Conservation (phyloP, 768 basidiomycete species). For the Boletus barrowsii region DNA sequence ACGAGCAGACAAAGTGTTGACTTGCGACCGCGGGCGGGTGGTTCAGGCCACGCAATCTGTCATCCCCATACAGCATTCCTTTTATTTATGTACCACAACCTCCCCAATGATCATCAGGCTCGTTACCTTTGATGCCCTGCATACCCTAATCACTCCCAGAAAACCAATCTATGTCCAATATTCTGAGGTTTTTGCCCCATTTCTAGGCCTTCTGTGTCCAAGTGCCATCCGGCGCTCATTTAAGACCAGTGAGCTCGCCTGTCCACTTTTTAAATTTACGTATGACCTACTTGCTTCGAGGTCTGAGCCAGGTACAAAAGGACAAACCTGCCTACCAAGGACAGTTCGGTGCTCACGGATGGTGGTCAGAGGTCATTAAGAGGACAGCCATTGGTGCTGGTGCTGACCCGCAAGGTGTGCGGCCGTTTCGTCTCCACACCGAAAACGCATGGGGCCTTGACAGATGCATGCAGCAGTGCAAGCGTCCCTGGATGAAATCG, state of each 20-base stretch:
- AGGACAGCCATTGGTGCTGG: slow-evolving; percentile 75
- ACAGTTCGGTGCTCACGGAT: slow-evolving; percentile 46
- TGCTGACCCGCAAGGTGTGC: slow-evolving; percentile 53
- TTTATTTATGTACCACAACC: slow-evolving; percentile 17
- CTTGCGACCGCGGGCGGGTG: neutral
- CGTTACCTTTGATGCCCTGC: slow-evolving; percentile 76
- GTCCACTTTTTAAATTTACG: neutral
- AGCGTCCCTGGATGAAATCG: slow-evolving; percentile 51
- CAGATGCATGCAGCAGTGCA: slow-evolving; percentile 47
- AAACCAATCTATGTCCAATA: slow-evolving; percentile 62
- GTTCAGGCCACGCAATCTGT: slow-evolving; percentile 4
- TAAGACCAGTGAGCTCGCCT: slow-evolving; percentile 43
- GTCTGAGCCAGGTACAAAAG: slow-evolving; percentile 50
- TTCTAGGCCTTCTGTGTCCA: slow-evolving; percentile 59
- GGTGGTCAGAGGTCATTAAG: slow-evolving; percentile 80
- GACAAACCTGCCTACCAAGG: slow-evolving; percentile 55
- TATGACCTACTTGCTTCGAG: slow-evolving; percentile 25
- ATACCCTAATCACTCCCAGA: slow-evolving; percentile 72
- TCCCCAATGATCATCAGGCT: slow-evolving; percentile 43
- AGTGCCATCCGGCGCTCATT: slow-evolving; percentile 54
- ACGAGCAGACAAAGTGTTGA: slow-evolving; percentile 13
- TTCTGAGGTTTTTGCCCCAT: slow-evolving; percentile 62
- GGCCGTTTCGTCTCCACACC: slow-evolving; percentile 12
- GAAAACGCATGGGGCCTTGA: slow-evolving; percentile 20
- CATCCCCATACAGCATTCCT: neutral